These are phyloP conservation scores for Taiozyma sp. DNA, from an alignment of 1,139 yeast species.

Conservation along the genomic window DNA sequence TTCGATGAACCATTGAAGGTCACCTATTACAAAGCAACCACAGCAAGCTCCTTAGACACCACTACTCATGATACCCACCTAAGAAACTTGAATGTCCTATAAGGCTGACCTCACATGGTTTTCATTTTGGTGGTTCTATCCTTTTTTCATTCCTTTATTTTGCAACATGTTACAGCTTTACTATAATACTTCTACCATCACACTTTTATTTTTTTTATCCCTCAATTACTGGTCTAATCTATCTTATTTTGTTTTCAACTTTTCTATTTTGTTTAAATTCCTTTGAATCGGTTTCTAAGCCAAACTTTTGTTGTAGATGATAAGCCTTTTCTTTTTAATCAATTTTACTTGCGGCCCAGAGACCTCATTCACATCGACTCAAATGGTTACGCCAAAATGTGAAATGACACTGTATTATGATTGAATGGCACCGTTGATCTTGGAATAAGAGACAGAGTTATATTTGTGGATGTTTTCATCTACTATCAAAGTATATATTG, in stretches of 20 bases:
- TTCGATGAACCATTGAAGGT: neutral
- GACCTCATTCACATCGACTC: no score
- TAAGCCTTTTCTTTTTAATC: no score
- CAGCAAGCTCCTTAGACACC: neutral
- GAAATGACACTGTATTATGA: no score
- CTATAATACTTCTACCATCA: neutral
- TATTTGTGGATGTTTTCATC: no score
- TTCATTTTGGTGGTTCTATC: neutral
- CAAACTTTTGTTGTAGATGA: neutral
- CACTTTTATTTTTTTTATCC: neutral
- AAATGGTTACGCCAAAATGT: no score
- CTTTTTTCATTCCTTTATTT: neutral
- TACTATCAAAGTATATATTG: no score
- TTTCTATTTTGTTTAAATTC: neutral
- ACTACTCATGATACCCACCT: neutral
- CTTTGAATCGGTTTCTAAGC: neutral
- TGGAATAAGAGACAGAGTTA: no score
- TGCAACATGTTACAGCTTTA: neutral
- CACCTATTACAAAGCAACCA: neutral
- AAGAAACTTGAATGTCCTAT: neutral
- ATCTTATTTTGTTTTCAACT: neutral
- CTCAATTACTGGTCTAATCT: conserved; percentile 1
- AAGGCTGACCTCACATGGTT: neutral
- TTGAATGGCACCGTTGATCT: no score
- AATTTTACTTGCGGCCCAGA: no score